Evolutionary conservation across 1,139 yeast genomes (phyloP).

Genomic region (Candida pseudoviswanathii): DNA sequence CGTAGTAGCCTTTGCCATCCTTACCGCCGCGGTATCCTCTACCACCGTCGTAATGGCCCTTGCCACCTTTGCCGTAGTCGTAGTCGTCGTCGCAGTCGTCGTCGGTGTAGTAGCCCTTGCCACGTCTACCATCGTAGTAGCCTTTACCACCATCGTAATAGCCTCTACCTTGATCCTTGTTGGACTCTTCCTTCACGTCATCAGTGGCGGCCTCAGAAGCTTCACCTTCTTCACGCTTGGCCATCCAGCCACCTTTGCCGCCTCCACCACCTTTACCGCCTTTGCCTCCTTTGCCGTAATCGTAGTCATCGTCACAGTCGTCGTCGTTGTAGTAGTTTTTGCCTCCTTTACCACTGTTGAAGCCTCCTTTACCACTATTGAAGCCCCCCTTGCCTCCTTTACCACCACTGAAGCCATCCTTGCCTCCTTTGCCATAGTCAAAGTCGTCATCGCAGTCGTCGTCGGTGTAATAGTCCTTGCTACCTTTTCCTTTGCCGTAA

Average conservation of each 20-base stretch:
- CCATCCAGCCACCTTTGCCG: neutral
- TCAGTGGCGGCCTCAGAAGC: neutral
- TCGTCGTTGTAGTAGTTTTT: neutral
- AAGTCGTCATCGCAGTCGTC: neutral
- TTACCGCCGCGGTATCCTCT: neutral
- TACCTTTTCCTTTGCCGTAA: conserved; percentile 2
- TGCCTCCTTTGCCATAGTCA: neutral
- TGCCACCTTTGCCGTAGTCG: conserved; percentile 1
- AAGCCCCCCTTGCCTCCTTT: conserved; percentile 2
- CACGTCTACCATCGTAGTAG: neutral
- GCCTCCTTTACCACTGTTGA: conserved; percentile 4
- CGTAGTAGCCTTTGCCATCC: neutral
- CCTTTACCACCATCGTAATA: neutral
- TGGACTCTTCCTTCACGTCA: too few relatives aligned
- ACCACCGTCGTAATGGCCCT: neutral
- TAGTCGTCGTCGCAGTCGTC: too few relatives aligned
- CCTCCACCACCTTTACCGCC: neutral
- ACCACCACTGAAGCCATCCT: conserved; percentile 1
- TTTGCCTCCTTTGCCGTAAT: neutral
- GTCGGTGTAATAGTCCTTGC: neutral
- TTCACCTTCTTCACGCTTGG: neutral
- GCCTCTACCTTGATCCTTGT: neutral
- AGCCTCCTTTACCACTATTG: neutral
- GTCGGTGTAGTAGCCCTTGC: neutral
- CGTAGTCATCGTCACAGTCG: neutral